These are phyloP conservation scores for Isabelozyma gotoi DNA, from an alignment of 805 yeast species.

Conservation along the genomic window DNA sequence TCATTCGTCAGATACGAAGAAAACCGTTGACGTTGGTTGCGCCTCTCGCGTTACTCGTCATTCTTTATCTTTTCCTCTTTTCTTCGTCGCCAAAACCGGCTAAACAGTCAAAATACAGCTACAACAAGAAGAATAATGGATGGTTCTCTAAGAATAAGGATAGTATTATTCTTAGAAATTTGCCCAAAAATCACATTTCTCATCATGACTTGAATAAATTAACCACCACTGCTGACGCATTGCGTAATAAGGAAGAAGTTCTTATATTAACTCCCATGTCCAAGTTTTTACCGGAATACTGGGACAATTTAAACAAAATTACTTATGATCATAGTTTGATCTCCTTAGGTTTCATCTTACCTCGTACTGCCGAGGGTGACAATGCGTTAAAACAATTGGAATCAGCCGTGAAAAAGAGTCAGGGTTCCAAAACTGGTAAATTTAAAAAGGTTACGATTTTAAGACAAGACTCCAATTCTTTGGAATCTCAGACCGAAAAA, in stretches of 20 bases:
- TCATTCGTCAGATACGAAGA: slow-evolving; percentile 59
- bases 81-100: slow-evolving; percentile 19
- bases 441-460: slow-evolving; percentile 84
- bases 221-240: slow-evolving; percentile 69
- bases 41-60: slow-evolving; percentile 43
- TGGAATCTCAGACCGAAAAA: slow-evolving; percentile 74
- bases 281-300: slow-evolving; percentile 78
- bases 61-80: slow-evolving; percentile 44
- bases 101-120: slow-evolving; percentile 42
- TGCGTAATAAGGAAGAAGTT: slow-evolving; percentile 75
- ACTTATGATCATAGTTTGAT: slow-evolving; percentile 82
- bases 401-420: slow-evolving; percentile 69
- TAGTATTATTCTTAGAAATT: slow-evolving; percentile 54
- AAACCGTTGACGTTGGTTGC: slow-evolving; percentile 50
- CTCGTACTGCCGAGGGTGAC: slow-evolving; percentile 82
- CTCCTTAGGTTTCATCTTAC: slow-evolving; percentile 89
- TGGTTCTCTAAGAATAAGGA: slow-evolving; percentile 54
- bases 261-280: slow-evolving; percentile 90
- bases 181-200: slow-evolving; percentile 72
- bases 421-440: slow-evolving; percentile 57
- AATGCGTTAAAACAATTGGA: slow-evolving; percentile 70
- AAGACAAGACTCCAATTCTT: slow-evolving; percentile 84
- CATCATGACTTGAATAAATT: slow-evolving; percentile 84
- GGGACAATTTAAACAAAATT: slow-evolving; percentile 77
- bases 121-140: slow-evolving; percentile 43